Conservation (phyloP, 176 grass and related monocot species). For the Musa schizocarpa region DNA sequence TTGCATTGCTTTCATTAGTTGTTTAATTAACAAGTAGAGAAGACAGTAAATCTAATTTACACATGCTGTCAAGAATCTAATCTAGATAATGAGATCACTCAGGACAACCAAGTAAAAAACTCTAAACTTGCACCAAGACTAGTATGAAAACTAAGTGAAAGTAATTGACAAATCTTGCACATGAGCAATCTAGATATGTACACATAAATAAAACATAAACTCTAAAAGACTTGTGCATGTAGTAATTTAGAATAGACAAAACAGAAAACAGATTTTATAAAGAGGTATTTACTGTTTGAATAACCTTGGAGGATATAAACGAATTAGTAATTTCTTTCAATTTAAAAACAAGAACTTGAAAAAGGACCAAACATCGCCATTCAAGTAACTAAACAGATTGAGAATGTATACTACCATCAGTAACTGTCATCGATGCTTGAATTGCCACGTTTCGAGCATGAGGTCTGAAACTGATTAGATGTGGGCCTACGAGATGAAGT, state of each 20-base stretch:
- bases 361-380: neutral
- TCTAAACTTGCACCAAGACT: too few species aligned
- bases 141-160: too few species aligned
- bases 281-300: neutral
- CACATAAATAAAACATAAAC: too few species aligned
- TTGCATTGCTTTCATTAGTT: too few species aligned
- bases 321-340: neutral
- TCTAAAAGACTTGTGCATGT: too few species aligned
- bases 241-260: neutral
- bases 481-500: conserved; percentile 51
- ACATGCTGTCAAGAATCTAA: too few species aligned
- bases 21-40: too few species aligned
- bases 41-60: too few species aligned
- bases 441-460: conserved; percentile 79
- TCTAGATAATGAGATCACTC: too few species aligned
- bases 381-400: neutral
- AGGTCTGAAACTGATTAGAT: conserved; percentile 97
- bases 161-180: too few species aligned
- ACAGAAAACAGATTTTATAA: neutral
- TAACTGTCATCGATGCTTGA: conserved; percentile 98
- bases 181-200: too few species aligned
- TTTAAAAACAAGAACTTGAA: neutral
- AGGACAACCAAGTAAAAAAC: too few species aligned
- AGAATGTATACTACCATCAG: conserved; percentile 50
- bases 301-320: neutral